Evolutionary conservation across 345 rosid genomes (phyloP), one percentile per base, ranked within the genome.

Genomic region (Populus simonii): DNA sequence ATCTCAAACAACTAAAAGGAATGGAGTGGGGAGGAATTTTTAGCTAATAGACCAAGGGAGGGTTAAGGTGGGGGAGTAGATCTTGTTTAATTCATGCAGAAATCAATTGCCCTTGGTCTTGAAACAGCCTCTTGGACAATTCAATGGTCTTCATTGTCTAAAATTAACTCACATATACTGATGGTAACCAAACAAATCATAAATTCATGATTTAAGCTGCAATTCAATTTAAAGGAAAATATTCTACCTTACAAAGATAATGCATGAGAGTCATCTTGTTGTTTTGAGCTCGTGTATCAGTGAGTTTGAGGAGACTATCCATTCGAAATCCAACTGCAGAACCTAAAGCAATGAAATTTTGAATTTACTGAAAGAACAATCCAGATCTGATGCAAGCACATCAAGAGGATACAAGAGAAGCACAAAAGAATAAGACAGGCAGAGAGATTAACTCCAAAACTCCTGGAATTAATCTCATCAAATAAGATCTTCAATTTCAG

Each of bases 191-290:
- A 45, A 45, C 17, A 45, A 45, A 45, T 45, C 15, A 45, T 45
- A 45, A 13, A 45, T 59, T 59, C 27, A 59, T 59, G 63, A n/a
- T 59, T 9, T 59, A 23, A 59, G 23, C 29, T n/a, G 27, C 29
- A 59, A n/a, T 3, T 59, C 25, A 55, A 22, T 39, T 59, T 71
- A 66, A 33, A 39, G 69, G 47, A 59, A 33, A 35, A 36, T 17
- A 53, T 62, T 86, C 22, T 86, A 91, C 97, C 93, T 93, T 93
- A 72, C 97, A 93, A 71, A 93, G 96, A 87, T 93, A 93, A 79
- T 93, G 97, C 97, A 93, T 93, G 77, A 91, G 94, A 78, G 97
- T 91, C 91, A 91, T 91, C 89, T 90, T 93, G 88, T 84, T 91
- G 81, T 91, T 87, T 71, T 83, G 84, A 38, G 94, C 88, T 87